phyloP scores from a whole-genome alignment of 495 filamentous ascomycete species.

The Aspergillus diversus region DNA sequence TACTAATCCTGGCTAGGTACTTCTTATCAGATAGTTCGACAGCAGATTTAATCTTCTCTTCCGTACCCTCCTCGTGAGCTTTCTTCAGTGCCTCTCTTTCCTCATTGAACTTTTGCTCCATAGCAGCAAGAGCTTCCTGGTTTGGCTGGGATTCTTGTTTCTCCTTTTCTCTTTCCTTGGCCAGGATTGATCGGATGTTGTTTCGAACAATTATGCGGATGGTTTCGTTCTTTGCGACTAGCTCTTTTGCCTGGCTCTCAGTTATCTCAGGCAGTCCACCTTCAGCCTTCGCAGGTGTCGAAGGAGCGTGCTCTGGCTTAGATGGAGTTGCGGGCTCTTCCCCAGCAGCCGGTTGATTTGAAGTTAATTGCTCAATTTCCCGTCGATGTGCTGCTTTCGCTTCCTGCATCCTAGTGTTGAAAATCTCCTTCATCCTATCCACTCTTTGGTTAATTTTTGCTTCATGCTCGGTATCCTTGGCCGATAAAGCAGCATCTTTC shows the following conservation, averaged over 20 bases:
- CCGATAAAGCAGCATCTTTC: slow-evolving; percentile 43
- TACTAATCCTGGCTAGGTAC: slow-evolving; percentile 71
- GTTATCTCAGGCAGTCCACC: slow-evolving; percentile 42
- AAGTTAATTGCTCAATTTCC: slow-evolving; percentile 65
- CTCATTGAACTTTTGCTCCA: slow-evolving; percentile 55
- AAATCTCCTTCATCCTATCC: slow-evolving; percentile 71
- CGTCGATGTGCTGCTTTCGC: slow-evolving; percentile 57
- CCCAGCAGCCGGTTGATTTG: slow-evolving; percentile 56
- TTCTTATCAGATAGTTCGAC: slow-evolving; percentile 61
- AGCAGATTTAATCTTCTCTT: slow-evolving; percentile 49
- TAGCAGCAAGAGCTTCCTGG: slow-evolving; percentile 35
- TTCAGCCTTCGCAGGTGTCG: slow-evolving; percentile 23
- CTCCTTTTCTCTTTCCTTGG: slow-evolving; percentile 59
- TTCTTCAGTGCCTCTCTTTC: slow-evolving; percentile 68
- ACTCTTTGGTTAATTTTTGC: slow-evolving; percentile 67
- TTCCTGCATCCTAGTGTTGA: slow-evolving; percentile 72
- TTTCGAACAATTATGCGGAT: slow-evolving; percentile 65
- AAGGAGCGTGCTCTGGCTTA: slow-evolving; percentile 34
- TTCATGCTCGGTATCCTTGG: slow-evolving; percentile 49
- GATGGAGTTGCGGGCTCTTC: slow-evolving; percentile 54
- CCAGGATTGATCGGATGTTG: slow-evolving; percentile 66
- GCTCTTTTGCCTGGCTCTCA: slow-evolving; percentile 66
- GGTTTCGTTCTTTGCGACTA: slow-evolving; percentile 65
- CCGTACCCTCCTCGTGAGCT: slow-evolving; percentile 46
- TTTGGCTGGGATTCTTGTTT: slow-evolving; percentile 50